phyloP scores from a whole-genome alignment of 2,329 filamentous ascomycete species.

The Sporothrix schenckii region DNA sequence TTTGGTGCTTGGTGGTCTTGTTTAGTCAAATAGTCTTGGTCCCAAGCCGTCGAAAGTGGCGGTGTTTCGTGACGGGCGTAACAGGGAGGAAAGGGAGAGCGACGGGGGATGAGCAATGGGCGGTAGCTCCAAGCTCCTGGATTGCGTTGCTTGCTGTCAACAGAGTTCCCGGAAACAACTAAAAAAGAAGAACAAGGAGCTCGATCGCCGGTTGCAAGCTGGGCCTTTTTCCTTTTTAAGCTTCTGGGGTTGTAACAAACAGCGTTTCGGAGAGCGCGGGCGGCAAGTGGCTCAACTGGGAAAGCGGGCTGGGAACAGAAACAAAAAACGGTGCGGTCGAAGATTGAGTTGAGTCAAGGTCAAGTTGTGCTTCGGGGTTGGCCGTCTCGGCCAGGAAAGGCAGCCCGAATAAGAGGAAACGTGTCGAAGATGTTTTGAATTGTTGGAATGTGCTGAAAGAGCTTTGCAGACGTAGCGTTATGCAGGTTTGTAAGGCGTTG shows the following conservation, averaged over 20 bases:
- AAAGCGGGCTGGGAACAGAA: constrained; percentile 27
- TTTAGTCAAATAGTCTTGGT: constrained; percentile 16
- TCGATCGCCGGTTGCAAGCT: neutral
- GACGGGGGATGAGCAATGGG: constrained; percentile 32
- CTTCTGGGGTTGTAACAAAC: constrained; percentile 48
- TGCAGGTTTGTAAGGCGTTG: constrained; percentile 20
- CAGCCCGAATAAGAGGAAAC: constrained; percentile 9
- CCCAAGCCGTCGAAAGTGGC: constrained; percentile 7
- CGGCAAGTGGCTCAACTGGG: constrained; percentile 31
- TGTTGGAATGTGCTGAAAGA: constrained; percentile 4
- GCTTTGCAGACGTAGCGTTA: constrained; percentile 6
- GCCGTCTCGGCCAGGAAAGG: neutral
- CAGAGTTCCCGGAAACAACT: neutral
- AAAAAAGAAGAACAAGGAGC: neutral
- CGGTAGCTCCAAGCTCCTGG: constrained; percentile 45
- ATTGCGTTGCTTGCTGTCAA: constrained; percentile 1
- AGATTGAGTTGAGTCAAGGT: constrained; percentile 11
- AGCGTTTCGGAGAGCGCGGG: constrained; percentile 48
- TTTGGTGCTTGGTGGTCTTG: neutral
- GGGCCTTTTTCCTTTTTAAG: constrained; percentile 10
- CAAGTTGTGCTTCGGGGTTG: constrained; percentile 7
- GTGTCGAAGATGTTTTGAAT: neutral
- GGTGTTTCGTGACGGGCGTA: constrained; percentile 33
- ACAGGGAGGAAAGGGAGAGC: constrained; percentile 33
- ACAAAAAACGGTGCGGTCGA: constrained; percentile 4